Conservation (phyloP, 192 early-diverging fungal species). For the Coemansia asiatica region DNA sequence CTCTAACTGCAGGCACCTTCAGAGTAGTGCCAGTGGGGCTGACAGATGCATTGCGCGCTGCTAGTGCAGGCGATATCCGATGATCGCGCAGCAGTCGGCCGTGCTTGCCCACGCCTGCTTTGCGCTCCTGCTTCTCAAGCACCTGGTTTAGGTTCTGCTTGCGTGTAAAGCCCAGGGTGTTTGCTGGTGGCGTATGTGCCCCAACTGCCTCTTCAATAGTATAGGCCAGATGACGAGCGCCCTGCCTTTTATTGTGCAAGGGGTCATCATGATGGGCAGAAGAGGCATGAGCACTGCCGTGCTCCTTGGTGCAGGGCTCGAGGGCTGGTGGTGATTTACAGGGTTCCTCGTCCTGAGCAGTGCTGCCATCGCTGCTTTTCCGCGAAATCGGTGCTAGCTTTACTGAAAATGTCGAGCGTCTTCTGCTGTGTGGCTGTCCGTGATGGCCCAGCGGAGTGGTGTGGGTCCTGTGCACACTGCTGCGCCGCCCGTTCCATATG, state of each 20-base stretch:
- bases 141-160: constrained; percentile 45
- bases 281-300: not conserved
- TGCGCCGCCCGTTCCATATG: constrained; percentile 52
- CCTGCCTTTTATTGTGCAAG: constrained; percentile 16
- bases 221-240: constrained; percentile 47
- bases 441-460: constrained; percentile 51
- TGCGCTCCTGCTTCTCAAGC: constrained; percentile 47
- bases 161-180: constrained; percentile 53
- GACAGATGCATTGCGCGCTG: not conserved
- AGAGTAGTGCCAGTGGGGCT: not conserved
- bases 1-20: not conserved
- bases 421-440: constrained; percentile 52
- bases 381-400: constrained; percentile 53
- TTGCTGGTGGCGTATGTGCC: constrained; percentile 42
- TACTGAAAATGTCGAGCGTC: constrained; percentile 51
- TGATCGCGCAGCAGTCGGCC: constrained; percentile 34
- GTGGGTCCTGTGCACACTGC: constrained; percentile 51
- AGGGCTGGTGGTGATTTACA: constrained; percentile 8
- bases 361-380: constrained; percentile 17
- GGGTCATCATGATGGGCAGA: not conserved
- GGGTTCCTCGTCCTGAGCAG: constrained; percentile 9
- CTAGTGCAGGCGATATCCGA: constrained; percentile 3
- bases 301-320: constrained; percentile 22
- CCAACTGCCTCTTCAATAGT: constrained; percentile 49
- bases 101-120: constrained; percentile 38